These are phyloP conservation scores for Phytophthora quininea DNA, from an alignment of 352 stramenopile species.

Conservation along the genomic window DNA sequence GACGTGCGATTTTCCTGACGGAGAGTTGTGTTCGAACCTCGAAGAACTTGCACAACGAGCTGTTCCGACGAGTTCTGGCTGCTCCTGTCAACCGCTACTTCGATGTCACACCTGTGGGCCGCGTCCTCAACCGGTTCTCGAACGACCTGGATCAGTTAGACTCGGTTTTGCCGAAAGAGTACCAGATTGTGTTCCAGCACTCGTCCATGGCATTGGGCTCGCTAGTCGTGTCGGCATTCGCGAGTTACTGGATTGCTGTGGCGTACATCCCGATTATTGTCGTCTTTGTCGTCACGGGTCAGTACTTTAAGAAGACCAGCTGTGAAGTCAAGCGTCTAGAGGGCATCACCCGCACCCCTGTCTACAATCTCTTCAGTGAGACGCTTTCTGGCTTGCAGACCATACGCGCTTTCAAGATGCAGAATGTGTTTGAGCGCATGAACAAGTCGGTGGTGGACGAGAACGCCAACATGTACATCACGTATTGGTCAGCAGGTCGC, in stretches of 20 bases:
- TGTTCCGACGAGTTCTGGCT: conserved; percentile 44
- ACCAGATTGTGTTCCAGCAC: conserved; percentile 28
- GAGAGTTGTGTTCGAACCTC: conserved; percentile 29
- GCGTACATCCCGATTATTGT: conserved; percentile 18
- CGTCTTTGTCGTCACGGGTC: conserved; percentile 15
- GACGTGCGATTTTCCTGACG: conserved; percentile 27
- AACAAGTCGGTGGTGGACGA: conserved; percentile 50
- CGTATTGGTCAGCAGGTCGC: conserved; percentile 61
- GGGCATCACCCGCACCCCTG: conserved; percentile 53
- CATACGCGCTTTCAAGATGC: conserved; percentile 41
- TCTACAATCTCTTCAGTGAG: conserved; percentile 26
- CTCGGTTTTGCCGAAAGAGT: conserved; percentile 38
- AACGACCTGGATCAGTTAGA: conserved; percentile 55
- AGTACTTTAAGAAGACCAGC: conserved; percentile 74
- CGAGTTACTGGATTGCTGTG: conserved; percentile 26
- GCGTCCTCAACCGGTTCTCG: conserved; percentile 55
- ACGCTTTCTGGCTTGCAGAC: conserved; percentile 21
- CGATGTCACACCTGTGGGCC: conserved; percentile 51
- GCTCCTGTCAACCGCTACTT: conserved; percentile 55
- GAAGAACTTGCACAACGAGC: conserved; percentile 35
- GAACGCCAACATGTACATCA: conserved; percentile 48
- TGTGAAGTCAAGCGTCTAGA: conserved; percentile 94
- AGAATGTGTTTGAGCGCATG: conserved; percentile 37
- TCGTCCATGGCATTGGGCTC: conserved; percentile 17
- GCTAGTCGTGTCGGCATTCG: conserved; percentile 22